These are phyloP conservation scores for Prunus fruticosa DNA, from an alignment of 306 rosid genomes.

Conservation along the genomic window DNA sequence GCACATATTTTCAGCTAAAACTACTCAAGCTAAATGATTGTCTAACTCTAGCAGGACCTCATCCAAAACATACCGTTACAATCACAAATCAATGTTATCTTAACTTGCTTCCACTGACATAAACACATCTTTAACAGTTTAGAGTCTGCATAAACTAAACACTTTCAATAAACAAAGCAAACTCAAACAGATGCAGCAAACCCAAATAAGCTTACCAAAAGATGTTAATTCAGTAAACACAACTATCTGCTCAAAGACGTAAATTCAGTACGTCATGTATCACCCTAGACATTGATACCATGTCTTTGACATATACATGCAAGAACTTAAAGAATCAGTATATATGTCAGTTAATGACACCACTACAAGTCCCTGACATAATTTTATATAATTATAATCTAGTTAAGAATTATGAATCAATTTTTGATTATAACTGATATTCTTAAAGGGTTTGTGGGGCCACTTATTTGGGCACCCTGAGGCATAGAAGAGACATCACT, in stretches of 20 bases:
- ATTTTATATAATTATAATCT: not conserved
- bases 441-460: conserved; percentile 1
- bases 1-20: not conserved
- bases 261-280: not conserved
- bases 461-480: not conserved
- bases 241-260: not conserved
- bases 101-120: not conserved
- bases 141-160: not conserved
- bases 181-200: not conserved
- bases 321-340: not conserved
- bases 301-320: not conserved
- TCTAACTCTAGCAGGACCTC: not conserved
- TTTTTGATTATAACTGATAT: not conserved
- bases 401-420: not conserved
- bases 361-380: not conserved
- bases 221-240: not conserved
- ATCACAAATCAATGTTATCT: not conserved
- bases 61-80: not conserved
- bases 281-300: not conserved
- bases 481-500: not conserved
- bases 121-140: not conserved
- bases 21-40: not conserved
- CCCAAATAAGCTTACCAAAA: not conserved
- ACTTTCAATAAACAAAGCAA: not conserved
- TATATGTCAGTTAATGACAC: not conserved